These are phyloP conservation scores for Phaeophleospora eucalypticola DNA, from an alignment of 2,329 filamentous ascomycete species.

Conservation along the genomic window DNA sequence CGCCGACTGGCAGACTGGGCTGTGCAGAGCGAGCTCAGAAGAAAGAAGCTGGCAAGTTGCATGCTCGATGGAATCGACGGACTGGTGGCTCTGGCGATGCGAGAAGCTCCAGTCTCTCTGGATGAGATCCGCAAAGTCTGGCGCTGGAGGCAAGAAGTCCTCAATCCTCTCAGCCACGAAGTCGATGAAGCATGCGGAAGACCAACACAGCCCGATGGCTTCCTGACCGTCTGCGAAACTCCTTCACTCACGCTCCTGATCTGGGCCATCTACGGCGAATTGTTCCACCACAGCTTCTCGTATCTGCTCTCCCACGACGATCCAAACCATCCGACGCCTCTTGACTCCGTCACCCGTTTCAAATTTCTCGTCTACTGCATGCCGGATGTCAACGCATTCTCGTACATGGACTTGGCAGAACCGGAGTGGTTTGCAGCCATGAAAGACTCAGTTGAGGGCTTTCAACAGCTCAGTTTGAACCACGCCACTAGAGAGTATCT, in stretches of 20 bases:
- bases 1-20: background rate
- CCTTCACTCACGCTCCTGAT: background rate
- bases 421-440: background rate
- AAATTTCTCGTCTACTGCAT: slow-evolving; percentile 1
- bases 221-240: background rate
- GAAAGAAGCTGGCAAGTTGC: too few species aligned
- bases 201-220: background rate
- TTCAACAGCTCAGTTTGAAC: background rate
- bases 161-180: background rate
- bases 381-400: background rate
- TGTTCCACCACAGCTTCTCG: slow-evolving; percentile 1
- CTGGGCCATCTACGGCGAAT: slow-evolving; percentile 1
- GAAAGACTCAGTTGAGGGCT: background rate
- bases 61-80: too few species aligned
- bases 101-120: too few species aligned
- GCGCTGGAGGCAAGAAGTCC: slow-evolving; percentile 1
- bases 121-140: too few species aligned
- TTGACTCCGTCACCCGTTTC: background rate
- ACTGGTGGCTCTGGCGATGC: too few species aligned
- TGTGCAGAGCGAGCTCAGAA: too few species aligned
- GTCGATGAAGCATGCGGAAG: background rate
- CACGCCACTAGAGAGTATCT: background rate
- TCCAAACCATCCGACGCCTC: background rate
- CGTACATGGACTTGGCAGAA: background rate
- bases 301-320: background rate